Base-by-base conservation (phyloP, 805 yeast species). In the Saturnispora zaruensis region DNA sequence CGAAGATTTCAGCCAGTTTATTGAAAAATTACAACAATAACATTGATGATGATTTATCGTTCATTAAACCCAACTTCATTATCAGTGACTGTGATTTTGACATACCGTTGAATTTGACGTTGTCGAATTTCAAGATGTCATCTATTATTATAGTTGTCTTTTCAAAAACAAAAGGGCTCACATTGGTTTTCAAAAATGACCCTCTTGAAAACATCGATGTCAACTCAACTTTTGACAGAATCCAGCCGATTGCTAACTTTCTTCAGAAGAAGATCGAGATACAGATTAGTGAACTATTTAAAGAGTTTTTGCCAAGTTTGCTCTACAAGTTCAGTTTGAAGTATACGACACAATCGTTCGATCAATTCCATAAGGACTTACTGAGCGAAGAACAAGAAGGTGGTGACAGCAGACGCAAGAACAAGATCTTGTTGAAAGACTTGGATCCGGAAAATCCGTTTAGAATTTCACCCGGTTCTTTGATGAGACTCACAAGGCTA, bases 131-230 rank as follows among this genome's bases (percentile, higher is more conserved):
- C 53, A 74, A 75, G 57, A 72, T 88, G 47, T 78, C 82, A 50
- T 93, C 95, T 1, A 88, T 89, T 52, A 88, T 90, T 23, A 84
- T 88, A 48, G 79, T 87, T 53, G 96, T 88, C 3, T 88, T 85
- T 63, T 79, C 84, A 26, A 82, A 85, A 59, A 74, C 84, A 3
- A 87, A 87, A 60, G 96, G 96, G 1, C 73, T 88, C 50, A 88
- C 96, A 0, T 69, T 88, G 38, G 96, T 88, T 28, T 88, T 88
- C 68, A 77, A 90, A 57, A 88, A 88, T 65, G 96, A 88, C 65
- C 96, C 96, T 0, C 71, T 88, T 50, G 95, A 87, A 57, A 77
- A 82, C 20, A 87, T 88, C 54, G 81, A 80, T 57, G 95, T 88
- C 13, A 79, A 82, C 54, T 85, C 95, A 5, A 83, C 95, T n/a